Conservation (phyloP, 2,329 filamentous ascomycete genomes). For the Aureobasidium lini region DNA sequence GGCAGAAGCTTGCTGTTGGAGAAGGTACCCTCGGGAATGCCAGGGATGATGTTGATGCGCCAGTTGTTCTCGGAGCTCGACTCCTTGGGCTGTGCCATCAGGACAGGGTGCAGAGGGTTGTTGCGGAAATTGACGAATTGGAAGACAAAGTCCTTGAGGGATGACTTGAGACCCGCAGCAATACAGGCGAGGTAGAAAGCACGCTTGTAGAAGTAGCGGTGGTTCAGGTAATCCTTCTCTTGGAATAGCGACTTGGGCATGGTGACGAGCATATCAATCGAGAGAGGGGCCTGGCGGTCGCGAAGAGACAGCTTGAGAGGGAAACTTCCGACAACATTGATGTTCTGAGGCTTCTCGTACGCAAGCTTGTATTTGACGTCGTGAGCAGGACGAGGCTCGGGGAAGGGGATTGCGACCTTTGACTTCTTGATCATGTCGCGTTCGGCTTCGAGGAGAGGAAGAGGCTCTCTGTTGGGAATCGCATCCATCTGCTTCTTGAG, state of each 20-base stretch:
- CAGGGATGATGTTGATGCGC: slow-evolving; percentile 69
- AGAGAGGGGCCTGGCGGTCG: slow-evolving; percentile 43
- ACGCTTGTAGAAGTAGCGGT: slow-evolving; percentile 90
- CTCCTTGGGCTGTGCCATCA: slow-evolving; percentile 38
- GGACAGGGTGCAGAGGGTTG: slow-evolving; percentile 57
- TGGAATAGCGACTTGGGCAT: slow-evolving; percentile 77
- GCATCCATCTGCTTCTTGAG: slow-evolving; percentile 52
- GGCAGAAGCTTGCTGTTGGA: slow-evolving; percentile 63
- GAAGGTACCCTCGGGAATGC: slow-evolving; percentile 63
- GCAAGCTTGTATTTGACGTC: slow-evolving; percentile 76
- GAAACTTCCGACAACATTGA: slow-evolving; percentile 88
- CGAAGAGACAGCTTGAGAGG: slow-evolving; percentile 66
- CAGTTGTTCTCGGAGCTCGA: slow-evolving; percentile 35
- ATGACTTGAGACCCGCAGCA: slow-evolving; percentile 58
- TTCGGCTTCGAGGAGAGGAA: slow-evolving; percentile 57
- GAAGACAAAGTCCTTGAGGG: slow-evolving; percentile 48
- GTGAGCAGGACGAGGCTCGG: slow-evolving; percentile 66
- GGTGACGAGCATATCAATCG: slow-evolving; percentile 76
- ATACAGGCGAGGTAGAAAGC: slow-evolving; percentile 86
- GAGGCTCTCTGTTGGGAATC: slow-evolving; percentile 44
- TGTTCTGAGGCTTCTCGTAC: slow-evolving; percentile 65
- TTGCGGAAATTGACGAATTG: slow-evolving; percentile 25
- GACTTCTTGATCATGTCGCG: slow-evolving; percentile 58
- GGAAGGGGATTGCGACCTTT: slow-evolving; percentile 72
- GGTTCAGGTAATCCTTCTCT: slow-evolving; percentile 87